Percentiles rank a stretch among this genome's conserved stretches.
Evolutionary conservation across 768 basidiomycete genomes (phyloP).

Genomic region (Lactifluus pinguis): DNA sequence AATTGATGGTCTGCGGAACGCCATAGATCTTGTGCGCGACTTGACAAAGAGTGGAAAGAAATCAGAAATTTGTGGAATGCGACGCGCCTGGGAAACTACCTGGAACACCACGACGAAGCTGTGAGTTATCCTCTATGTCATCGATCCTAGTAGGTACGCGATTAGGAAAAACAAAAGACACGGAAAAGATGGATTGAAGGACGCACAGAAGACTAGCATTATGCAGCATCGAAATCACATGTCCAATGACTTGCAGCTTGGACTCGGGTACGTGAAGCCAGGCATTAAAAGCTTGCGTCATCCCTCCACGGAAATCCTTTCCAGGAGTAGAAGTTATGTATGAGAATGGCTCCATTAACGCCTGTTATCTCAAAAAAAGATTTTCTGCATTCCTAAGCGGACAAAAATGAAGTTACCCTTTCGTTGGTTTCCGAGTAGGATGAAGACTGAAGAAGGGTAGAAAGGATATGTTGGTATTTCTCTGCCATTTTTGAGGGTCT

Average conservation of each 20-base stretch:
- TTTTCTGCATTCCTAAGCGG: background rate
- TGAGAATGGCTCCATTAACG: slow-evolving; percentile 77
- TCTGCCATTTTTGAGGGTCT: slow-evolving; percentile 6
- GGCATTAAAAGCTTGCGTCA: slow-evolving; percentile 87
- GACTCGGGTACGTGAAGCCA: slow-evolving; percentile 80
- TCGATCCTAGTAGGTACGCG: slow-evolving; percentile 52
- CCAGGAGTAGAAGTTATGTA: slow-evolving; percentile 82
- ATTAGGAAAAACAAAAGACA: background rate
- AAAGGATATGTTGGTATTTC: slow-evolving; percentile 14
- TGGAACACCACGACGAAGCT: slow-evolving; percentile 77
- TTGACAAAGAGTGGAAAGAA: slow-evolving; percentile 20
- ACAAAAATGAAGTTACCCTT: background rate
- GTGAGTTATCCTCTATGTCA: slow-evolving; percentile 89
- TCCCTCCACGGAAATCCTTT: slow-evolving; percentile 80
- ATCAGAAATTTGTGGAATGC: background rate
- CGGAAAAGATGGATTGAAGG: background rate
- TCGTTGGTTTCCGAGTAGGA: slow-evolving; percentile 9
- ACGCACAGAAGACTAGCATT: slow-evolving; percentile 83
- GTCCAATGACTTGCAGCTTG: slow-evolving; percentile 63
- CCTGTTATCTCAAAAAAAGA: slow-evolving; percentile 24
- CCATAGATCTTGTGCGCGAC: slow-evolving; percentile 97
- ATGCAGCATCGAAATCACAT: slow-evolving; percentile 89
- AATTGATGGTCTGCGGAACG: slow-evolving; percentile 93
- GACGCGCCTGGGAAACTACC: slow-evolving; percentile 32
- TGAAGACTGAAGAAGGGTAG: background rate